A percentile compares a stretch with the other conserved stretches of the same genome.
These are phyloP conservation scores for Verticillium nubilum DNA, from an alignment of 2,329 filamentous ascomycete species.

Conservation along the genomic window DNA sequence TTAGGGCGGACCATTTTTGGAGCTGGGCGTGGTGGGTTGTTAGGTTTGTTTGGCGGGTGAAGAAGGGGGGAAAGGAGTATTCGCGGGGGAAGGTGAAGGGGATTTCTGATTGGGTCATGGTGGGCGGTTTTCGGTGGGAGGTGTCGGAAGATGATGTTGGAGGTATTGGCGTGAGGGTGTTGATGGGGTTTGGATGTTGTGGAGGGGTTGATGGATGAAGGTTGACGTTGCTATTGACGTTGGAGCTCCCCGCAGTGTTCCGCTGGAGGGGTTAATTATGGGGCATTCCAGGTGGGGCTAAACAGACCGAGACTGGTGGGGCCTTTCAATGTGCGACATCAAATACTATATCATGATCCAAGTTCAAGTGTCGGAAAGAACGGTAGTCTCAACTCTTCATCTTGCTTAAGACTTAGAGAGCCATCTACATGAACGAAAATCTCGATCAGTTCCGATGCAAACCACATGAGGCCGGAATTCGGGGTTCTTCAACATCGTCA, in stretches of 20 bases:
- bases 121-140: not conserved
- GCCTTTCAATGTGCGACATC: no score
- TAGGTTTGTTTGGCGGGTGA: slow-evolving; percentile 72
- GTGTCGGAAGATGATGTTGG: not conserved
- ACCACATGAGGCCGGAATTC: no score
- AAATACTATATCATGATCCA: no score
- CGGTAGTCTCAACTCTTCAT: no score
- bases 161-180: not conserved
- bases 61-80: slow-evolving; percentile 80
- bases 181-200: not conserved
- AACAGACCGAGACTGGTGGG: no score
- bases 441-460: no score
- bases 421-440: no score
- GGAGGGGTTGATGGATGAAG: not conserved
- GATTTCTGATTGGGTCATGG: slow-evolving; percentile 4
- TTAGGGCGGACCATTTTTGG: slow-evolving; percentile 77
- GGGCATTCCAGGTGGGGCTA: not conserved
- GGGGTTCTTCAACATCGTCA: no score
- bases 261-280: not conserved
- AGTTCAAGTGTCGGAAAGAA: no score
- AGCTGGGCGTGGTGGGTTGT: slow-evolving; percentile 71
- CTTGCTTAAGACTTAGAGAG: no score
- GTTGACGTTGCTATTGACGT: not conserved
- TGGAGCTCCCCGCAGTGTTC: not conserved
- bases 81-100: slow-evolving; percentile 55